phyloP scores from a whole-genome alignment of 805 yeast species.

The Ogataea dorogensis region DNA sequence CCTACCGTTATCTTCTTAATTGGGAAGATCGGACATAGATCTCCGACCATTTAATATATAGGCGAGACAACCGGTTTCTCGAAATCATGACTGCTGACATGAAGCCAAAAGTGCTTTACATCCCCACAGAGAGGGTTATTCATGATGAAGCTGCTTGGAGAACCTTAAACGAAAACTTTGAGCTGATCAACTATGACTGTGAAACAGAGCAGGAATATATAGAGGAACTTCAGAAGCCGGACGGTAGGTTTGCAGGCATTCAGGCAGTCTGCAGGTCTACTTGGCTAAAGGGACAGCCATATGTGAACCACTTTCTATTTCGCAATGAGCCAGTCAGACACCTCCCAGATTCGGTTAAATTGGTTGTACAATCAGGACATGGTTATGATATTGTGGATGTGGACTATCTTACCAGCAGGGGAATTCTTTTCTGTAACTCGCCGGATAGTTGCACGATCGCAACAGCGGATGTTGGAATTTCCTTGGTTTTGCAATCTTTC shows the following conservation, averaged over 20 bases:
- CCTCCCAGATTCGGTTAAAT: conserved; percentile 36
- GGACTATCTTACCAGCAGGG: conserved; percentile 33
- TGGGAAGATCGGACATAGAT: not conserved
- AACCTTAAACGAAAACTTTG: conserved; percentile 36
- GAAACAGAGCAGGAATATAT: conserved; percentile 36
- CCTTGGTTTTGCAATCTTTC: conserved; percentile 33
- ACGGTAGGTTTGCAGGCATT: conserved; percentile 36
- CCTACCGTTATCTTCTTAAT: too few relatives aligned
- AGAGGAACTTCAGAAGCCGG: conserved; percentile 35
- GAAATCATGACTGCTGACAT: conserved; percentile 2
- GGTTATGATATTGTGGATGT: conserved; percentile 41
- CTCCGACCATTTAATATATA: not conserved
- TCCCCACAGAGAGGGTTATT: conserved; percentile 38
- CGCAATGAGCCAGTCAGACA: conserved; percentile 35
- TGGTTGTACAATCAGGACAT: conserved; percentile 40
- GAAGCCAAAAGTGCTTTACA: conserved; percentile 36
- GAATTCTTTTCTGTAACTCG: conserved; percentile 38
- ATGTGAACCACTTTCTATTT: conserved; percentile 34
- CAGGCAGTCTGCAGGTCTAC: conserved; percentile 39
- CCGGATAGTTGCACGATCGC: conserved; percentile 40
- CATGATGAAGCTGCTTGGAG: conserved; percentile 40
- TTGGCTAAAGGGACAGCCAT: conserved; percentile 41
- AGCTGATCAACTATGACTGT: conserved; percentile 34
- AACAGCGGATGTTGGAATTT: conserved; percentile 40
- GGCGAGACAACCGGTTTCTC: not conserved